Conservation (phyloP, 495 filamentous ascomycete species). For the Talaromyces ruber region DNA sequence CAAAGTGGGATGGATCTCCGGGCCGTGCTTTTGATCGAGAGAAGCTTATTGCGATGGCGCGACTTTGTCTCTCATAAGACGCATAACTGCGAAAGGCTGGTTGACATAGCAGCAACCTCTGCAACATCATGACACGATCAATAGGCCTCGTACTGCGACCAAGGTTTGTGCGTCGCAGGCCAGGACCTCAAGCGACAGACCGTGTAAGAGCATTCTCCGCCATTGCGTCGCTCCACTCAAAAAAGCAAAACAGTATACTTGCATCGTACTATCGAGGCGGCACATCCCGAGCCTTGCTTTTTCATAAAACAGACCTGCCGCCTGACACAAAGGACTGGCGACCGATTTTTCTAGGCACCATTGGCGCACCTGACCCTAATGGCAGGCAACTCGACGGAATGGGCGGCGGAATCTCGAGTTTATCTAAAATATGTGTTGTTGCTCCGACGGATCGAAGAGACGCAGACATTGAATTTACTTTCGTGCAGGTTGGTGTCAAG, state of each 20-base stretch:
- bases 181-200: too few species aligned
- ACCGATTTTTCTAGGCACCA: conserved; percentile 48
- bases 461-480: conserved; percentile 65
- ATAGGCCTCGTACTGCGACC: too few species aligned
- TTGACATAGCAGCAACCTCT: too few species aligned
- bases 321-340: conserved; percentile 38
- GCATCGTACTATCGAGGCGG: conserved; percentile 68
- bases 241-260: conserved; percentile 35
- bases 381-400: conserved; percentile 65
- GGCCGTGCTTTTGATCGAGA: neutral
- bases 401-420: conserved; percentile 60
- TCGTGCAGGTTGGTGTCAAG: conserved; percentile 57
- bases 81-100: too few species aligned
- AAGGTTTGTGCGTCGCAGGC: too few species aligned
- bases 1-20: neutral
- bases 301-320: conserved; percentile 46
- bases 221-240: too few species aligned
- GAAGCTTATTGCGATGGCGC: neutral
- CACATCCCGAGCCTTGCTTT: conserved; percentile 60
- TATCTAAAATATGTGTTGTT: conserved; percentile 65
- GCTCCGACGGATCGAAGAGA: conserved; percentile 33
- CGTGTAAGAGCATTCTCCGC: too few species aligned
- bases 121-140: too few species aligned
- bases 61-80: too few species aligned
- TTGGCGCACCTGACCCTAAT: conserved; percentile 62